Conservation (phyloP, 805 yeast species). For the Vanderwaltozyma yarrowii region DNA sequence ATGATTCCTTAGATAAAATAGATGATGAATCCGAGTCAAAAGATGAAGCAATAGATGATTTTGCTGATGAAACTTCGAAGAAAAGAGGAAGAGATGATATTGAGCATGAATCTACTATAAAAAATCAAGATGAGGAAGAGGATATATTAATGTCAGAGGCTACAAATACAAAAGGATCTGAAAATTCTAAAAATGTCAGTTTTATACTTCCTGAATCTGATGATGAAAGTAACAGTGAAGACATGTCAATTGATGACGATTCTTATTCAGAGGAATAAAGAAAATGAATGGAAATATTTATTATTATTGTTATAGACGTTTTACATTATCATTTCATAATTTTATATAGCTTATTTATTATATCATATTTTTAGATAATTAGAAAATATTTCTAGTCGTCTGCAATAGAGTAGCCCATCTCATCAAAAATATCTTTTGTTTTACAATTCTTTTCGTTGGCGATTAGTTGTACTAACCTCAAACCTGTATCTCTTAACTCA, state of each 20-base stretch:
- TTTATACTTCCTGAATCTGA: constrained; percentile 5
- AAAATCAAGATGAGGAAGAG: background rate
- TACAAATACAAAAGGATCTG: background rate
- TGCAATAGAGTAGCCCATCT: constrained; percentile 34
- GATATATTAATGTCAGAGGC: background rate
- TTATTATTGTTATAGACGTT: no score
- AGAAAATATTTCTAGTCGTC: constrained; percentile 6
- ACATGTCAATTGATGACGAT: constrained; percentile 2
- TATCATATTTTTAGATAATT: no score
- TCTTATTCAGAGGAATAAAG: constrained; percentile 1
- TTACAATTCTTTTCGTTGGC: constrained; percentile 46
- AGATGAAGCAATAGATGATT: background rate
- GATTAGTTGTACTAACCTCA: constrained; percentile 46
- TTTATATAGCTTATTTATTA: no score
- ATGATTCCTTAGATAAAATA: no score
- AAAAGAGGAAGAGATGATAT: constrained; percentile 9
- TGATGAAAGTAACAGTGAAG: background rate
- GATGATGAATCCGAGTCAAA: background rate
- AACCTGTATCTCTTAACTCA: constrained; percentile 52
- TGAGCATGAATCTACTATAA: constrained; percentile 3
- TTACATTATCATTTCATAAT: no score
- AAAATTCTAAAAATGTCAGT: constrained; percentile 7
- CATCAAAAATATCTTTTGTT: constrained; percentile 40
- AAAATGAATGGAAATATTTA: background rate
- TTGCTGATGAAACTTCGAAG: background rate